Conservation (phyloP, 768 basidiomycete genomes). For the Mrakia blollopis region DNA sequence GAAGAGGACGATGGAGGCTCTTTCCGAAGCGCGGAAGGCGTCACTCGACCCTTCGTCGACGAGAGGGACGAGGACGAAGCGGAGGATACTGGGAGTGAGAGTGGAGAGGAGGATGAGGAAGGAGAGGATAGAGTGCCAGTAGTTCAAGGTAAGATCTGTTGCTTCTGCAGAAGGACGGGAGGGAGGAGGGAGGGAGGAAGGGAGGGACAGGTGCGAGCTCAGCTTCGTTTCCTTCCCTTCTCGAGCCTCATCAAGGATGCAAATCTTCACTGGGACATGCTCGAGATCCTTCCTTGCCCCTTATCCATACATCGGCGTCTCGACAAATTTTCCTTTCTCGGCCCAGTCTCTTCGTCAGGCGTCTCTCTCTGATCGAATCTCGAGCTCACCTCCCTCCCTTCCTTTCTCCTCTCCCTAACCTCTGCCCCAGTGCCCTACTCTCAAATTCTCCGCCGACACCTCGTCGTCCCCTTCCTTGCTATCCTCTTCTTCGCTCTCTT, state of each 20-base stretch:
- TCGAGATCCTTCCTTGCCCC: not conserved
- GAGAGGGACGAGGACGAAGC: not conserved
- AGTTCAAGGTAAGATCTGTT: conserved; percentile 1
- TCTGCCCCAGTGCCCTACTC: conserved; percentile 22
- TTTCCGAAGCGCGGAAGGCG: not conserved
- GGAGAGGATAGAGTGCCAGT: conserved; percentile 20
- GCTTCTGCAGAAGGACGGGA: no score
- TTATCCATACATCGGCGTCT: no score
- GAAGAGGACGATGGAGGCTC: not conserved
- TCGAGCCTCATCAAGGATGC: not conserved
- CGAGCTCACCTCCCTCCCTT: not conserved
- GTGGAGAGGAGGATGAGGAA: conserved; percentile 16
- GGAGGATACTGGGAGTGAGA: conserved; percentile 7
- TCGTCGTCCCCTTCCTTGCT: conserved; percentile 26
- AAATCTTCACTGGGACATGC: not conserved
- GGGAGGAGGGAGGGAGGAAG: not conserved
- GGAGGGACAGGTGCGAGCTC: not conserved
- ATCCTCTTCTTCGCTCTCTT: conserved; percentile 11
- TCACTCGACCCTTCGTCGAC: not conserved
- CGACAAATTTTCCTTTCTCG: no score
- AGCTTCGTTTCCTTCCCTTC: not conserved
- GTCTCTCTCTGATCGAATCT: no score
- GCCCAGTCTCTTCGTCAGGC: no score
- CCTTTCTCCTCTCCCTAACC: no score
- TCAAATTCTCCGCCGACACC: conserved; percentile 18